These are phyloP conservation scores for Cystofilobasidium capitatum DNA, from an alignment of 768 basidiomycete species.

Conservation along the genomic window DNA sequence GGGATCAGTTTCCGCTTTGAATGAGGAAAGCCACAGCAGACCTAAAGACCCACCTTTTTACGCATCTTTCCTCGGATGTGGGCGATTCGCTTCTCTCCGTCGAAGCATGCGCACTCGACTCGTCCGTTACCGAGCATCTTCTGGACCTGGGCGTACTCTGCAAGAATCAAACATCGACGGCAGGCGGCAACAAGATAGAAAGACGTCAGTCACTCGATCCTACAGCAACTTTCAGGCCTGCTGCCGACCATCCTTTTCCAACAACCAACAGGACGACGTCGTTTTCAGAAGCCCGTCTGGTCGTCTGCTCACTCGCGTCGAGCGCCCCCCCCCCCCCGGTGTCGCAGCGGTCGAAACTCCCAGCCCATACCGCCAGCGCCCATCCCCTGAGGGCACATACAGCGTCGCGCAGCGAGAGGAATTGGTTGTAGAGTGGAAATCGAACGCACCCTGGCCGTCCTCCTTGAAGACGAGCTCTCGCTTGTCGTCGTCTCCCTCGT, in stretches of 20 bases:
- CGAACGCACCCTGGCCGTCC: conserved; percentile 66
- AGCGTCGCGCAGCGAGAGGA: background rate
- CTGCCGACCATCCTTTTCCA: too few relatives aligned
- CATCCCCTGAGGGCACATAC: background rate
- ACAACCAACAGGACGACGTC: background rate
- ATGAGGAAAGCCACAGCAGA: too few relatives aligned
- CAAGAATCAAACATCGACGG: background rate
- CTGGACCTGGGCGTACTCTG: conserved; percentile 90
- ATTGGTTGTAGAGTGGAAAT: background rate
- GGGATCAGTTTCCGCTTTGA: background rate
- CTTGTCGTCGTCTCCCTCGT: conserved; percentile 98
- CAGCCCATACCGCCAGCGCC: background rate
- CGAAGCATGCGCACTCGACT: conserved; percentile 91
- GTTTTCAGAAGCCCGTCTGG: background rate
- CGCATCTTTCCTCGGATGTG: conserved; percentile 99
- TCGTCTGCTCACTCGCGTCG: too few relatives aligned
- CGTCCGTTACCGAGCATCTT: conserved; percentile 99
- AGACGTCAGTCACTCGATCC: conserved; percentile 11
- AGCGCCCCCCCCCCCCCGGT: too few relatives aligned
- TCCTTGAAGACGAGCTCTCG: conserved; percentile 97
- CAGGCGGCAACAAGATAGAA: background rate
- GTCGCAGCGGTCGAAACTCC: too few relatives aligned
- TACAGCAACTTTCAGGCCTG: too few relatives aligned
- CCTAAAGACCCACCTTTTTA: conserved; percentile 77
- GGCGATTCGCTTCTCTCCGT: conserved; percentile 92